Evolutionary conservation across 495 filamentous ascomycete genomes (phyloP).

Genomic region (Recurvomyces mirabilis): DNA sequence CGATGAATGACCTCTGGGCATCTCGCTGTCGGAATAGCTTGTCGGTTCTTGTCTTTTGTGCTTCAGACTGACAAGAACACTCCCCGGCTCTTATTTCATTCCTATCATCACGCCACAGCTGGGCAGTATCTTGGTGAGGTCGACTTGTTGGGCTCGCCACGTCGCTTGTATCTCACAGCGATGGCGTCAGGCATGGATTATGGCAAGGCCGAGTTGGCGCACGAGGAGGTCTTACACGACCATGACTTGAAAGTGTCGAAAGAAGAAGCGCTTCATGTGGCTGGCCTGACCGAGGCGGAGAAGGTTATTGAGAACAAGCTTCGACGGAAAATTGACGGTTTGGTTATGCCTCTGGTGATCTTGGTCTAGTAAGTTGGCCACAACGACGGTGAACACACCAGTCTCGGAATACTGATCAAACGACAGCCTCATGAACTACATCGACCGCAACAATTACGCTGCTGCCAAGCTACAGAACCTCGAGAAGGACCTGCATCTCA

Average conservation of each 20-base stretch:
- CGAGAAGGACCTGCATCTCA: slow-evolving; percentile 33
- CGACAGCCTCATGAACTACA: slow-evolving; percentile 39
- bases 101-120: too few species aligned
- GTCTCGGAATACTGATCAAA: background rate
- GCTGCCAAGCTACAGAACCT: slow-evolving; percentile 28
- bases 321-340: slow-evolving; percentile 37
- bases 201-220: slow-evolving; percentile 1
- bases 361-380: slow-evolving; percentile 14
- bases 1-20: background rate
- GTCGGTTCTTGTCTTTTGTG: background rate
- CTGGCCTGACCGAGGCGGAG: slow-evolving; percentile 37
- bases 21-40: background rate
- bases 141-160: too few species aligned
- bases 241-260: slow-evolving; percentile 33
- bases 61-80: background rate
- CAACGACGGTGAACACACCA: background rate
- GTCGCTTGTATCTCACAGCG: too few species aligned
- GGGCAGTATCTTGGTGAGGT: too few species aligned
- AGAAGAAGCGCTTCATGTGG: slow-evolving; percentile 35
- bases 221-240: slow-evolving; percentile 23
- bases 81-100: too few species aligned
- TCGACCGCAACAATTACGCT: slow-evolving; percentile 48
- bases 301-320: slow-evolving; percentile 38
- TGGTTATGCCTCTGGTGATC: slow-evolving; percentile 47
- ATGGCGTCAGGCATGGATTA: too few species aligned